Conservation (phyloP, 345 rosid species). For the Ricinus communis region DNA sequence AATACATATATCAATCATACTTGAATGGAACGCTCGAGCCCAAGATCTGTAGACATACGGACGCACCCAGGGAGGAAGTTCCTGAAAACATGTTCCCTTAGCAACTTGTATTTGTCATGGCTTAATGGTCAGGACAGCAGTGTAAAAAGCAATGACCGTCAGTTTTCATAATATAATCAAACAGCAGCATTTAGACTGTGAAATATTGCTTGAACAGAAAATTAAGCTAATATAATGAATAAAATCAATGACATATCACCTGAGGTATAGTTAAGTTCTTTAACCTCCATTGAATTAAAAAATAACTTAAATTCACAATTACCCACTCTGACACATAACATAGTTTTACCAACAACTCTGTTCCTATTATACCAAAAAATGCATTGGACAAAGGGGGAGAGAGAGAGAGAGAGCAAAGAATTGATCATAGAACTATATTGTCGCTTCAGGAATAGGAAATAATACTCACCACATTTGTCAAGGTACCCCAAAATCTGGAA, state of each 20-base stretch:
- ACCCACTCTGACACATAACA: not conserved
- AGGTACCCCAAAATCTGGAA: constrained; percentile 84
- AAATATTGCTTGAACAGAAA: not conserved
- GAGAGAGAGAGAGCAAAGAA: not conserved
- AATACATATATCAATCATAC: constrained; percentile 42
- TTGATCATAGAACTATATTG: not conserved
- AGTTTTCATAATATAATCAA: not conserved
- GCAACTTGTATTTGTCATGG: constrained; percentile 12
- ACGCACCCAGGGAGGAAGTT: constrained; percentile 81
- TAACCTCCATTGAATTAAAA: not conserved
- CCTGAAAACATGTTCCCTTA: constrained; percentile 41
- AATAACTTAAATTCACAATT: not conserved
- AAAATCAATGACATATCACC: not conserved
- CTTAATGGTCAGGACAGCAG: not conserved
- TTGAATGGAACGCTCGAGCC: constrained; percentile 94
- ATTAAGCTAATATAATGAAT: not conserved
- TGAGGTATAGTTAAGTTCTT: not conserved
- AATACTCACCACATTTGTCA: constrained; percentile 62
- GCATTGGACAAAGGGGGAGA: not conserved
- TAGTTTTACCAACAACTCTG: too few species aligned
- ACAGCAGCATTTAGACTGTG: not conserved
- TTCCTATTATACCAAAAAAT: not conserved
- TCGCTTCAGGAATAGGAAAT: constrained; percentile 7
- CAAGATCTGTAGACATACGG: constrained; percentile 80
- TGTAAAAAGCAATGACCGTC: not conserved